These are phyloP conservation scores for Exophiala sideris DNA, from an alignment of 2,329 filamentous ascomycete genomes.

Conservation along the genomic window DNA sequence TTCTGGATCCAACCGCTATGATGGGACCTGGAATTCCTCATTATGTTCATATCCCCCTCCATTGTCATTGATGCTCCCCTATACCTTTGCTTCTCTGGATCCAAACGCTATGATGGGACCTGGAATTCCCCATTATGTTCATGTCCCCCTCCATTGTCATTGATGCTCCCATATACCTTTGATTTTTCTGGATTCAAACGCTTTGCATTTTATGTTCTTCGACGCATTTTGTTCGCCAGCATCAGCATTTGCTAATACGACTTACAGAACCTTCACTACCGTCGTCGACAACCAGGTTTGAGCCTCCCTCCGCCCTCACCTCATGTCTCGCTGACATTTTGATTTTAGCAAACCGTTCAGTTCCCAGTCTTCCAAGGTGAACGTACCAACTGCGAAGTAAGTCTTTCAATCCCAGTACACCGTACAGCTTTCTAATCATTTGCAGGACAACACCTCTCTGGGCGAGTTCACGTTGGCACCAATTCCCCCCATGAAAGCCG, in stretches of 20 bases:
- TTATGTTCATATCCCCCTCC: slow-evolving; percentile 5
- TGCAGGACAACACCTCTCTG: slow-evolving; percentile 87
- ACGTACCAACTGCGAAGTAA: slow-evolving; percentile 77
- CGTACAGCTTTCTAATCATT: not conserved
- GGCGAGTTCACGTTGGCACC: slow-evolving; percentile 96
- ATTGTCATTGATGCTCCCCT: slow-evolving; percentile 7
- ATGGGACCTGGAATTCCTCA: not conserved
- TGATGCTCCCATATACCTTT: not conserved
- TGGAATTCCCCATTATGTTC: slow-evolving; percentile 1
- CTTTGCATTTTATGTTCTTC: not conserved
- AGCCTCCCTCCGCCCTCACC: not conserved
- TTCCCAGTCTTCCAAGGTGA: slow-evolving; percentile 97
- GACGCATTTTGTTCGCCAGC: not conserved
- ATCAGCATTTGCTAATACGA: slow-evolving; percentile 4
- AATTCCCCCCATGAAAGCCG: slow-evolving; percentile 80
- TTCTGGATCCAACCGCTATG: no score
- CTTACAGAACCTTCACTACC: slow-evolving; percentile 72
- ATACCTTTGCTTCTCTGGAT: not conserved
- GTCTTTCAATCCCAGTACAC: not conserved
- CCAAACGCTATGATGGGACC: no score
- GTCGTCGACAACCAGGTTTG: slow-evolving; percentile 53
- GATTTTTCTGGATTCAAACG: no score
- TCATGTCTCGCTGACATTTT: slow-evolving; percentile 50
- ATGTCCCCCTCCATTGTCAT: slow-evolving; percentile 11
- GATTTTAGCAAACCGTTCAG: slow-evolving; percentile 64